phyloP scores from a whole-genome alignment of 495 filamentous ascomycete species.

The Tetracladium setigerum region DNA sequence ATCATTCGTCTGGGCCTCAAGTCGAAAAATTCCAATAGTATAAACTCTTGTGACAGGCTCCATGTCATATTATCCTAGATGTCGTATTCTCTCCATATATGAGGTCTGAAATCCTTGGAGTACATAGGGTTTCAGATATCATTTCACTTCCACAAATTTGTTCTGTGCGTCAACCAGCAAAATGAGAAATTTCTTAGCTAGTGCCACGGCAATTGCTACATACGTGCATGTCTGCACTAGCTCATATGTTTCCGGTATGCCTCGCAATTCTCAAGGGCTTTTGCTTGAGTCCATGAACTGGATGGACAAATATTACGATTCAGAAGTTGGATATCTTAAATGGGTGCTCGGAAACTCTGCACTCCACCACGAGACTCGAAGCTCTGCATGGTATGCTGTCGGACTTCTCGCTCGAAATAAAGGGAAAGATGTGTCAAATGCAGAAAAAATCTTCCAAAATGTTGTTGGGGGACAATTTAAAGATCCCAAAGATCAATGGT shows the following conservation, averaged over 20 bases:
- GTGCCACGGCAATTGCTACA: too few species aligned
- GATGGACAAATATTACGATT: constrained; percentile 23
- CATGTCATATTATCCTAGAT: too few species aligned
- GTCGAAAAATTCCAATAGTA: too few species aligned
- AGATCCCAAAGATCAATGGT: constrained; percentile 26
- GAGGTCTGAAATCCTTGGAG: too few species aligned
- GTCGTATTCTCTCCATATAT: too few species aligned
- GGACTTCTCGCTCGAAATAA: constrained; percentile 32
- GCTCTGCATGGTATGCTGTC: constrained; percentile 32
- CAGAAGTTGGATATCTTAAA: constrained; percentile 16
- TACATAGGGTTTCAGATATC: too few species aligned
- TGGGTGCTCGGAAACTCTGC: constrained; percentile 9
- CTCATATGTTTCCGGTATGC: constrained; percentile 7
- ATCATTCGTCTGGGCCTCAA: too few species aligned
- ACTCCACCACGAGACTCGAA: constrained; percentile 27
- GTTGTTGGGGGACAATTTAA: constrained; percentile 32
- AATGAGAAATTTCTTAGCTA: too few species aligned
- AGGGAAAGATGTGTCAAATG: constrained; percentile 26
- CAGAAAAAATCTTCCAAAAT: constrained; percentile 31
- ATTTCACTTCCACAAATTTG: too few species aligned
- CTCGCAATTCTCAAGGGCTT: constrained; percentile 10
- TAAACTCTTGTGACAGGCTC: too few species aligned
- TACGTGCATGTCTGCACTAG: too few species aligned
- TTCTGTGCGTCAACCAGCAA: too few species aligned
- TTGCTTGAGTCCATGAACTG: constrained; percentile 25